Percentiles rank a stretch among this genome's conserved stretches.
Conservation (phyloP, 2,329 filamentous ascomycete genomes). For the Phaeosphaeriaceae sp. region DNA sequence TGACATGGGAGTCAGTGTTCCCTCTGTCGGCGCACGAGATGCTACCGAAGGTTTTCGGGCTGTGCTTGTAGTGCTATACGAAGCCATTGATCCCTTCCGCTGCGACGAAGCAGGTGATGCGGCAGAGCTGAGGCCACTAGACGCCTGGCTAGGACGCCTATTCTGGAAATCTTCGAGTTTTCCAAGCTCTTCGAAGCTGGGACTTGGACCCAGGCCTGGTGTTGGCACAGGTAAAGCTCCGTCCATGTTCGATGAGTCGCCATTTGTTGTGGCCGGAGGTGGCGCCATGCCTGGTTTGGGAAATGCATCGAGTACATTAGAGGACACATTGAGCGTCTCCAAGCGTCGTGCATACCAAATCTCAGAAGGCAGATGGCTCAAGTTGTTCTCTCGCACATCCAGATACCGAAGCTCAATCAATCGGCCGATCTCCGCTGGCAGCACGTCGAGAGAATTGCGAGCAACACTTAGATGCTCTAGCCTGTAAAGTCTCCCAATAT, state of each 20-base stretch:
- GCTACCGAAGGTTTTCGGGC: conserved; percentile 80
- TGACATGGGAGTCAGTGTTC: conserved; percentile 62
- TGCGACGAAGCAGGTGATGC: conserved; percentile 70
- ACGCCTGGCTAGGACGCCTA: conserved; percentile 84
- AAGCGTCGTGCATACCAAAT: conserved; percentile 95
- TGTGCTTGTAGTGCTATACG: conserved; percentile 63
- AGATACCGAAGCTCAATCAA: conserved; percentile 83
- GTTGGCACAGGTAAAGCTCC: conserved; percentile 56
- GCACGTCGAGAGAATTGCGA: conserved; percentile 83
- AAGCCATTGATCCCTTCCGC: conserved; percentile 85
- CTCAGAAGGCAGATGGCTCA: conserved; percentile 85
- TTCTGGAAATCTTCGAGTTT: conserved; percentile 67
- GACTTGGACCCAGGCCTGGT: conserved; percentile 56
- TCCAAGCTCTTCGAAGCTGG: conserved; percentile 80
- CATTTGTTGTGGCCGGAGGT: conserved; percentile 51
- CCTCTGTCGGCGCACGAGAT: conserved; percentile 69
- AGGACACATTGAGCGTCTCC: conserved; percentile 92
- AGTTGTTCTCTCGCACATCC: conserved; percentile 92
- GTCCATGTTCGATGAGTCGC: conserved; percentile 40
- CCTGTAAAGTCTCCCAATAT: conserved; percentile 82
- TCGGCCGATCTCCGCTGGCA: conserved; percentile 88
- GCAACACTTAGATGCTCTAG: conserved; percentile 94
- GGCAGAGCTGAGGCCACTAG: conserved; percentile 76
- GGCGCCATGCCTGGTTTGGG: conserved; percentile 82
- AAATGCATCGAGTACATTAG: conserved; percentile 89